A percentile compares a stretch with the other conserved stretches of the same genome.
phyloP scores from a whole-genome alignment of 1,139 yeast genomes.

The Entelexis paramagnoliae region DNA sequence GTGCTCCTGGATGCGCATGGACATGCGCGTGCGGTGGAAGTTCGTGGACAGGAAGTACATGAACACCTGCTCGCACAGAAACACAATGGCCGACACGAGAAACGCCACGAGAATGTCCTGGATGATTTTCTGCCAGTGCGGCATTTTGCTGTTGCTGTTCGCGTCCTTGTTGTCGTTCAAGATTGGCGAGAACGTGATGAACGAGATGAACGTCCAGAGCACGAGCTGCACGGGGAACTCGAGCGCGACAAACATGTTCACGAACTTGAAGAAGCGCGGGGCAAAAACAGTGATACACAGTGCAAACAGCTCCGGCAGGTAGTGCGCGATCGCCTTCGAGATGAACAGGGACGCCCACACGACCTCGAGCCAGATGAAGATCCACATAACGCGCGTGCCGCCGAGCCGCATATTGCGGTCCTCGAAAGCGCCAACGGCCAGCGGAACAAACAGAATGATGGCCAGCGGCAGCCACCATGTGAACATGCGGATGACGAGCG shows the following conservation, averaged over 20 bases:
- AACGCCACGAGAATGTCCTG: constrained; percentile 34
- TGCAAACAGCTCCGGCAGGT: constrained; percentile 29
- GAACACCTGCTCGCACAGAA: constrained; percentile 32
- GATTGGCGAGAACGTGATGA: constrained; percentile 35
- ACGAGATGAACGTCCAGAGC: constrained; percentile 31
- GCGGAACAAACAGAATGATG: constrained; percentile 32
- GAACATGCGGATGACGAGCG: constrained; percentile 31
- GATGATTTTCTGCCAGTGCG: constrained; percentile 33
- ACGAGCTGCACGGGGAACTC: constrained; percentile 33
- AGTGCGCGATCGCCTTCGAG: constrained; percentile 31
- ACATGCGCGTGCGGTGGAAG: constrained; percentile 36
- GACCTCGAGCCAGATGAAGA: constrained; percentile 37
- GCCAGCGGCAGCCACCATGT: constrained; percentile 36
- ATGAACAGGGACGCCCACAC: constrained; percentile 36
- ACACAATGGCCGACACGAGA: constrained; percentile 33
- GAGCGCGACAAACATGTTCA: constrained; percentile 32
- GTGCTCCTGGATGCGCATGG: constrained; percentile 33
- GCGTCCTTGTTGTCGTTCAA: constrained; percentile 31
- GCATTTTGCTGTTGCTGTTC: constrained; percentile 25
- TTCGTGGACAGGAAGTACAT: constrained; percentile 36
- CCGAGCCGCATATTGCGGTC: constrained; percentile 28
- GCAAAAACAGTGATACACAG: constrained; percentile 30
- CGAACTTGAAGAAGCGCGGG: constrained; percentile 32
- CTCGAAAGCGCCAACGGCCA: constrained; percentile 36
- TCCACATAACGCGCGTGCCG: constrained; percentile 33